Conservation (phyloP, 345 rosid species). For the Eucalyptus guilfoylei region DNA sequence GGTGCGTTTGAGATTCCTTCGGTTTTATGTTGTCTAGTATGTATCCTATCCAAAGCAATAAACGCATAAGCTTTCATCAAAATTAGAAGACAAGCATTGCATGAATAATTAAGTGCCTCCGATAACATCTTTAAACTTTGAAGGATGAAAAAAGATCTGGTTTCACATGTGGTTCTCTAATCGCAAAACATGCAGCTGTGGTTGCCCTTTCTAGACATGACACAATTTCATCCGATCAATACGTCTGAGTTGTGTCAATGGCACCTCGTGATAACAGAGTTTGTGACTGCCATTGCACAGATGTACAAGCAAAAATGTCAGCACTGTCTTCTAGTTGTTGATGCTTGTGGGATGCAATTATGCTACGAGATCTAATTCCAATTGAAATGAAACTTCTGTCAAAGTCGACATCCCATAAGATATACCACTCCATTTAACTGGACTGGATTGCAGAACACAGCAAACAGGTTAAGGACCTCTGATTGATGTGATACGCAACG, state of each 20-base stretch:
- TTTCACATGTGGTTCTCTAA: neutral
- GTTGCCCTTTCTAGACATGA: neutral
- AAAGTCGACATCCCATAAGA: neutral
- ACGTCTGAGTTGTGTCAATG: neutral
- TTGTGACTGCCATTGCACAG: neutral
- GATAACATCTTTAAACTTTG: neutral
- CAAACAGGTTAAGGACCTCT: neutral
- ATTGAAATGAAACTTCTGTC: neutral
- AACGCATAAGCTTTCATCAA: neutral
- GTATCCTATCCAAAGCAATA: neutral
- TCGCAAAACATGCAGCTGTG: neutral
- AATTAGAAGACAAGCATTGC: neutral
- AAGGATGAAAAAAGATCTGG: neutral
- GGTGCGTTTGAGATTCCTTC: neutral
- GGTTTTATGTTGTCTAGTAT: neutral
- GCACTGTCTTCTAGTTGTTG: neutral
- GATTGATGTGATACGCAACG: neutral
- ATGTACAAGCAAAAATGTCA: neutral
- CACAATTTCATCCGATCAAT: neutral
- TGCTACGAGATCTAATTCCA: neutral
- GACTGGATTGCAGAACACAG: neutral
- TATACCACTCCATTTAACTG: neutral
- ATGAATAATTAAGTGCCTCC: neutral
- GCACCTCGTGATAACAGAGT: neutral
- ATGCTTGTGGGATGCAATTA: neutral